Evolutionary conservation across 371 early-diverging fungal genomes (phyloP).

Genomic region (Dinochytrium kinnereticum): DNA sequence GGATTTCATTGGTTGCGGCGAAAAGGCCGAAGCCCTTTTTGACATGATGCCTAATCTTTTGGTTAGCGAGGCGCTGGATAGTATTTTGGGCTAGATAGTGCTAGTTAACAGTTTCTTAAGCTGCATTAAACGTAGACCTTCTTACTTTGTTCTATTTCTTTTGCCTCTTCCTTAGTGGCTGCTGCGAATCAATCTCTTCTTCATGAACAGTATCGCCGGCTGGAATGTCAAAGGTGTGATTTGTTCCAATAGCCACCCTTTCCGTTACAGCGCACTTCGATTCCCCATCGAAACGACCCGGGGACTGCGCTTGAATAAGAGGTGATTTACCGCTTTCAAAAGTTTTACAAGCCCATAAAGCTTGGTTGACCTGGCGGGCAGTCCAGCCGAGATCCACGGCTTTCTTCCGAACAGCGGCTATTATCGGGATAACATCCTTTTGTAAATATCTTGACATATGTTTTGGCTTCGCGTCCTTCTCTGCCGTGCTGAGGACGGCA

Average conservation of each 20-base stretch:
- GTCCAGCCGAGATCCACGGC: conserved; percentile 2
- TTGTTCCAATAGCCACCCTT: too few species aligned
- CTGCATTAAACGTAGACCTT: too few species aligned
- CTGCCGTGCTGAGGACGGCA: not conserved
- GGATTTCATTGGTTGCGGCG: not conserved
- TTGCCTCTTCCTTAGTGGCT: too few species aligned
- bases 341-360: not conserved
- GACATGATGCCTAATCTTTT: not conserved
- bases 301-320: too few species aligned
- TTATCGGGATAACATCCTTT: not conserved
- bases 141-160: too few species aligned
- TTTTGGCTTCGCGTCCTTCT: not conserved
- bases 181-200: too few species aligned
- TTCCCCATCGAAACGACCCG: too few species aligned
- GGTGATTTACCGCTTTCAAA: not conserved
- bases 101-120: too few species aligned
- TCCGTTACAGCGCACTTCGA: too few species aligned
- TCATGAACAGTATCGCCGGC: too few species aligned
- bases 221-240: too few species aligned
- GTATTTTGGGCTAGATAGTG: not conserved
- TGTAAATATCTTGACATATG: not conserved
- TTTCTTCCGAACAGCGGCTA: not conserved
- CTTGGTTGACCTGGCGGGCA: not conserved
- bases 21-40: not conserved
- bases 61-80: not conserved